Evolutionary conservation across 805 yeast genomes (phyloP), one percentile per base, ranked within the genome.

Genomic region (Wickerhamomyces bisporus): DNA sequence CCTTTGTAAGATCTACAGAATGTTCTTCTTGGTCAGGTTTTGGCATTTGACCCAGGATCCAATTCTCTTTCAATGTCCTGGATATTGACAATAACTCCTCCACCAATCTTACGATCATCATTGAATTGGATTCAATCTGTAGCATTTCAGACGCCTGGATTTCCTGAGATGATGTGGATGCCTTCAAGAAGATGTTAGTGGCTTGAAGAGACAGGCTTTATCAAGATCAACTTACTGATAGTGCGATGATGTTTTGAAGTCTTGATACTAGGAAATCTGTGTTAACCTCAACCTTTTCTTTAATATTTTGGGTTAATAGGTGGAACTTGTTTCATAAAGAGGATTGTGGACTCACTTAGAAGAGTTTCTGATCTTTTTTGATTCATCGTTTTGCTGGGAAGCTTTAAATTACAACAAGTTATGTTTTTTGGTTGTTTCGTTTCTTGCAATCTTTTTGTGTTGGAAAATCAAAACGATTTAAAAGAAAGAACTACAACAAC

Each of bases 11-110:
- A 13, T 41, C 49, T 11, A 41, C 41, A 14, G 40, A 42, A 16
- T 38, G 40, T 3, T 43, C 36, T 8, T 38, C 41, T 11, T 21
- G 18, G n/a, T 32, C 30, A 15, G 35, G 32, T 8, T 64, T 65
- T 28, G 73, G 72, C 44, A 75, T 61, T 17, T 75, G 73, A 5
- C 78, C 79, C 40, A 77, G 55, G 32, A 75, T 66, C 82, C 81
- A 77, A 3, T 71, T 65, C 49, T 76, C 81, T 44, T 71, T 70
- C 30, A 77, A 51, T 0, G 66, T 64, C 29, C 75, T 55, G 2
- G 79, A 70, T 2, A 76, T 63, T 0, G 68, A 52, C 4, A 77
- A 52, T 21, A 77, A 55, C 37, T 77, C 81, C 45, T 76, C 77
- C 30, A 77, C 66, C 12, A 74, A 57, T 34, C 78, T 56, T 5